Percentiles rank a stretch among this genome's conserved stretches.
These are phyloP conservation scores for Stagonosporopsis vannaccii DNA, from an alignment of 2,329 filamentous ascomycete species.

Conservation along the genomic window DNA sequence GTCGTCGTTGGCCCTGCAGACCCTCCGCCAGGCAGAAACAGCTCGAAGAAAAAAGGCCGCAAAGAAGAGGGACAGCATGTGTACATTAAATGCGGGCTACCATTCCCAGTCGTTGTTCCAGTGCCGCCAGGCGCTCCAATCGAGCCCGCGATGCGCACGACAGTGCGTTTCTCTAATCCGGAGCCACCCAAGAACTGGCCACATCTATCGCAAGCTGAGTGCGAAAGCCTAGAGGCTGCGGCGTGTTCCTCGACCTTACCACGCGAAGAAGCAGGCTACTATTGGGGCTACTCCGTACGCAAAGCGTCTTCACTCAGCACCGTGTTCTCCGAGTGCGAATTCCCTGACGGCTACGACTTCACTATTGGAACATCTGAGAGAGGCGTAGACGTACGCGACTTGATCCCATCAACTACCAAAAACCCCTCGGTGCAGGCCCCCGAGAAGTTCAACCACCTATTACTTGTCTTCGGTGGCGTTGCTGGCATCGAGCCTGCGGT, in stretches of 20 bases:
- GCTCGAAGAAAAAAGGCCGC: constrained; percentile 51
- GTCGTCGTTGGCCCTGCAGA: constrained; percentile 61
- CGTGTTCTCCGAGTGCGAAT: constrained; percentile 79
- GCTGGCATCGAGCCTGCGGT: constrained; percentile 80
- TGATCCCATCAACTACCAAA: constrained; percentile 33
- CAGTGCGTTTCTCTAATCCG: constrained; percentile 67
- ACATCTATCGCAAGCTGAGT: constrained; percentile 27
- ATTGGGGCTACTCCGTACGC: constrained; percentile 83
- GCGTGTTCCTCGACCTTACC: constrained; percentile 73
- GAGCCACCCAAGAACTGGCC: constrained; percentile 48
- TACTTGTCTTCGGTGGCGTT: constrained; percentile 83
- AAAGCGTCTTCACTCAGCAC: constrained; percentile 70
- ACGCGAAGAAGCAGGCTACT: constrained; percentile 78
- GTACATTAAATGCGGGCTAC: constrained; percentile 60
- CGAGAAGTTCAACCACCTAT: constrained; percentile 69
- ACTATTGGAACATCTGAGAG: constrained; percentile 86
- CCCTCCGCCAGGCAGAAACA: constrained; percentile 9
- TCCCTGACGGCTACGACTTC: constrained; percentile 79
- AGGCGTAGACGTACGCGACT: constrained; percentile 59
- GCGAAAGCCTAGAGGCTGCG: constrained; percentile 55
- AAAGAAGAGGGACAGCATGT: constrained; percentile 36
- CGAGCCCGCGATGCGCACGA: constrained; percentile 75
- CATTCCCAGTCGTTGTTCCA: constrained; percentile 59
- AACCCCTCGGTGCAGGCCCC: constrained; percentile 34
- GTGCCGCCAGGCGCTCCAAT: constrained; percentile 57